Conservation (phyloP, 441 rosid genomes). For the Eruca vesicaria region DNA sequence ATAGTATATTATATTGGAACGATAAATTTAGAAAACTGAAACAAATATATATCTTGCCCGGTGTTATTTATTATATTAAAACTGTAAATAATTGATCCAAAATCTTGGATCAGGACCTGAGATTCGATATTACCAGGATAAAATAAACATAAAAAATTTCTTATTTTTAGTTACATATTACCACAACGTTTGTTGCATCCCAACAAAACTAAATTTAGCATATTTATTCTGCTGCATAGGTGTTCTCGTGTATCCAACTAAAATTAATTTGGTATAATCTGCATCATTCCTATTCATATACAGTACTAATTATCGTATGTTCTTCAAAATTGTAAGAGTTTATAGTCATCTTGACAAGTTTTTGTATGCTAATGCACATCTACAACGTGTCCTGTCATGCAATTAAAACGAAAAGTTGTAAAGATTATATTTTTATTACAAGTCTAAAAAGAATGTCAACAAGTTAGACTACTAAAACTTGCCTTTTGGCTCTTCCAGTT, state of each 20-base stretch:
- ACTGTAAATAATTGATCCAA: neutral
- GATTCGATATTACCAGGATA: neutral
- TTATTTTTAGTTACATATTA: neutral
- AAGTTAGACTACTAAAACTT: no score
- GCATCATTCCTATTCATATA: neutral
- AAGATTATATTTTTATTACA: neutral
- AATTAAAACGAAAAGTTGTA: conserved; percentile 7
- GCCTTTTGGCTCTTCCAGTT: no score
- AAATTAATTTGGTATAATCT: neutral
- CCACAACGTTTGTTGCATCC: neutral
- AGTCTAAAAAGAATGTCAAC: conserved; percentile 3
- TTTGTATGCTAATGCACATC: conserved; percentile 6
- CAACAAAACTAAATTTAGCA: neutral
- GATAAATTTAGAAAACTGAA: neutral
- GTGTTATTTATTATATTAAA: neutral
- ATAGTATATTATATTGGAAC: neutral
- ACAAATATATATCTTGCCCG: neutral
- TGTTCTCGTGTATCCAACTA: neutral
- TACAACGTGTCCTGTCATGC: conserved; percentile 3
- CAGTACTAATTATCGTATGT: neutral
- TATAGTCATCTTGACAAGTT: neutral
- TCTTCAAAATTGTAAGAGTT: neutral
- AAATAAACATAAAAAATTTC: neutral
- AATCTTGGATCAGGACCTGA: neutral
- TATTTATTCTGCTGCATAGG: neutral